A percentile compares a stretch with the other conserved stretches of the same genome.
Conservation (phyloP, 371 early-diverging fungal species). For the Basidiobolus meristosporus region DNA sequence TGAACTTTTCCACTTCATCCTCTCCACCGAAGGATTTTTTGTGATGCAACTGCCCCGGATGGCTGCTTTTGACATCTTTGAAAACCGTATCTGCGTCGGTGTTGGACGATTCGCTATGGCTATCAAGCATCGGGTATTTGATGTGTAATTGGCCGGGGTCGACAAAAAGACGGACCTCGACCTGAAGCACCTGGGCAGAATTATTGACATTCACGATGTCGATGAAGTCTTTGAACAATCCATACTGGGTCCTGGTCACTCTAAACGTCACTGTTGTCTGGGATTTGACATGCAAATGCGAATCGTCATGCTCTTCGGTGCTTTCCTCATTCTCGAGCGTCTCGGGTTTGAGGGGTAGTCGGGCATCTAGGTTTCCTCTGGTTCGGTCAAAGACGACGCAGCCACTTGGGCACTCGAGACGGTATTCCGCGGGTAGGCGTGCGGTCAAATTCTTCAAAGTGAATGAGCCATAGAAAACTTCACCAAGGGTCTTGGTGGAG, state of each 20-base stretch:
- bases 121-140: too few relatives aligned
- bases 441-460: constrained; percentile 38
- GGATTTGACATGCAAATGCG: constrained; percentile 10
- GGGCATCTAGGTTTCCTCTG: constrained; percentile 33
- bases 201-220: constrained; percentile 50
- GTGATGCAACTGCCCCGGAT: too few relatives aligned
- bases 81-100: too few relatives aligned
- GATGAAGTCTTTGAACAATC: constrained; percentile 34
- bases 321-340: too few relatives aligned
- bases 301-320: too few relatives aligned
- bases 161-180: constrained; percentile 47
- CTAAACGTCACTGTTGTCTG: constrained; percentile 33
- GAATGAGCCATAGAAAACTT: constrained; percentile 34
- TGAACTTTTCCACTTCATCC: too few relatives aligned
- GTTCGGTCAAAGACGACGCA: constrained; percentile 32
- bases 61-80: too few relatives aligned
- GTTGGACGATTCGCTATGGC: too few relatives aligned
- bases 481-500: constrained; percentile 22
- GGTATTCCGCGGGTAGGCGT: constrained; percentile 38
- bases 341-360: constrained; percentile 15
- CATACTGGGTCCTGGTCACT: constrained; percentile 29
- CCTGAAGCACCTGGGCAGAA: constrained; percentile 32
- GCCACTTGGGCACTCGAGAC: constrained; percentile 28
- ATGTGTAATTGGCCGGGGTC: constrained; percentile 22
- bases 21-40: too few relatives aligned